These are phyloP conservation scores for Heliosperma pusillum DNA, from an alignment of 148 eudicot genomes.

Conservation along the genomic window DNA sequence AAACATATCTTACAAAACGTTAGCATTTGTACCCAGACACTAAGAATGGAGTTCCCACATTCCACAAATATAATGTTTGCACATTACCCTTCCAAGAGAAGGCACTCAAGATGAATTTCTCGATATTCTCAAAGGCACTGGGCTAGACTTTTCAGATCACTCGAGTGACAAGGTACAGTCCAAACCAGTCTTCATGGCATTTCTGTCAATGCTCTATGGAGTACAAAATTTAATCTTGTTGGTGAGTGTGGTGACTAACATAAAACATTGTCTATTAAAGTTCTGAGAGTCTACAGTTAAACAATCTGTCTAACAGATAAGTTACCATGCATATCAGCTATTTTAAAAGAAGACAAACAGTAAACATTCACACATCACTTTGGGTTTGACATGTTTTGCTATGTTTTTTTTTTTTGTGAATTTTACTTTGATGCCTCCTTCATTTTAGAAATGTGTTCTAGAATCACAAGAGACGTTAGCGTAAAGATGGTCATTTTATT, in stretches of 20 bases:
- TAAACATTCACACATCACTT: background rate
- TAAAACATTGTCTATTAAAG: background rate
- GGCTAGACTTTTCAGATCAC: constrained; percentile 8
- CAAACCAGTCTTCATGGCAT: background rate
- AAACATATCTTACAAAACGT: background rate
- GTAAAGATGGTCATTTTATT: no score
- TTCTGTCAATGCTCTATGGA: background rate
- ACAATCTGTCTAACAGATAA: background rate
- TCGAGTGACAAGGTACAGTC: background rate
- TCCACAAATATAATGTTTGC: background rate
- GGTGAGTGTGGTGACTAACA: background rate
- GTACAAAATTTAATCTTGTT: background rate
- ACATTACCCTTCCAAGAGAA: background rate
- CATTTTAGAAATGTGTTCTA: background rate
- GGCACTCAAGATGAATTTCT: background rate
- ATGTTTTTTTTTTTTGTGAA: background rate
- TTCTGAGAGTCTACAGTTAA: background rate
- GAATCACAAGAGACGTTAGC: background rate
- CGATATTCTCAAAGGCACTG: background rate
- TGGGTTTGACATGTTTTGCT: background rate
- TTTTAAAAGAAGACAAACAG: background rate
- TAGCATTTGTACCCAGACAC: background rate
- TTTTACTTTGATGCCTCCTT: background rate
- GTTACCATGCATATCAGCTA: background rate
- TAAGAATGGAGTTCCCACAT: background rate